Conservation (phyloP, 352 stramenopile species). For the Globisporangium carolinianum region DNA sequence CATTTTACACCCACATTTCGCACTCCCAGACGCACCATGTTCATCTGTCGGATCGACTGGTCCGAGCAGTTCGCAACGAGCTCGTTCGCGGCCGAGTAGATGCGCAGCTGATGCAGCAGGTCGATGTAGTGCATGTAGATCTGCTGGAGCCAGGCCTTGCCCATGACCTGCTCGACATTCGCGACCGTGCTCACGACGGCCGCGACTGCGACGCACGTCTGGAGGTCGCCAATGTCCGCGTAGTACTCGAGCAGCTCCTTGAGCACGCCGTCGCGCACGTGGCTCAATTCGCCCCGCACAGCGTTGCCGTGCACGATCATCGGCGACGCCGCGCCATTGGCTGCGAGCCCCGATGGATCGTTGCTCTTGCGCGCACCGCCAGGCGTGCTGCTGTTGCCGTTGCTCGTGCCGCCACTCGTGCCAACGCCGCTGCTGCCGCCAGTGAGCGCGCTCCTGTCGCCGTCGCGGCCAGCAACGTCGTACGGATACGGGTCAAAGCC, state of each 20-base stretch:
- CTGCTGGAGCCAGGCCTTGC: constrained; percentile 83
- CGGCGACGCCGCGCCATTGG: constrained; percentile 24
- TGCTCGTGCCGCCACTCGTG: neutral
- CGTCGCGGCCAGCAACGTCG: constrained; percentile 32
- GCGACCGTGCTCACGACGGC: constrained; percentile 66
- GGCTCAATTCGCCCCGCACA: constrained; percentile 63
- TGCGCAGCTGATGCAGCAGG: constrained; percentile 78
- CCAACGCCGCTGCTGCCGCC: neutral
- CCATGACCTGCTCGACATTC: constrained; percentile 78
- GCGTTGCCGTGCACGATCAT: constrained; percentile 70
- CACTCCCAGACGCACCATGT: constrained; percentile 48
- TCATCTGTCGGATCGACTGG: constrained; percentile 86
- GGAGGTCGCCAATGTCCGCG: constrained; percentile 77
- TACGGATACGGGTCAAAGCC: constrained; percentile 83
- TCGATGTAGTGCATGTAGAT: constrained; percentile 91
- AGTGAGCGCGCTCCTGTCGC: neutral
- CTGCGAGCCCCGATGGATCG: constrained; percentile 21
- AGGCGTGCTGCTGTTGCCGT: constrained; percentile 1
- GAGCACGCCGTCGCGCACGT: constrained; percentile 66
- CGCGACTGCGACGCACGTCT: constrained; percentile 74
- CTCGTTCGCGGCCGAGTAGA: constrained; percentile 84
- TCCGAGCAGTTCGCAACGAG: constrained; percentile 81
- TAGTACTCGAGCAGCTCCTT: constrained; percentile 88
- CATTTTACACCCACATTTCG: no score
- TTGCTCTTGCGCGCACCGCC: constrained; percentile 14